Evolutionary conservation across 257 asterid species (phyloP).

Genomic region (Fraxinus americana): DNA sequence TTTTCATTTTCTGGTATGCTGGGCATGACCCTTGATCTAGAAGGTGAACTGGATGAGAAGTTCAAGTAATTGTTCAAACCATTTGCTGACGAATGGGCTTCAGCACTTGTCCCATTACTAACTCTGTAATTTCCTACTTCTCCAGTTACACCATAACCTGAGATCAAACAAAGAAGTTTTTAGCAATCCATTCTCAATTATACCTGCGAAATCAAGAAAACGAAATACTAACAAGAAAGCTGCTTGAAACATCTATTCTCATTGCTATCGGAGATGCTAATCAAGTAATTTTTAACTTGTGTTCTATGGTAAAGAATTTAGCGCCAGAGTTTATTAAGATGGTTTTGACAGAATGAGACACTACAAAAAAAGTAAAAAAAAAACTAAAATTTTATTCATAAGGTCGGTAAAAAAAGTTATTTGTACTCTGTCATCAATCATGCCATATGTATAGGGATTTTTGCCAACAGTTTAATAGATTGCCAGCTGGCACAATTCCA

Average conservation of each 20-base stretch:
- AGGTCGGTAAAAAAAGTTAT: too few species aligned
- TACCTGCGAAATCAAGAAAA: not conserved
- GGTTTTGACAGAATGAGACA: too few species aligned
- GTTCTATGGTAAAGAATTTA: too few species aligned
- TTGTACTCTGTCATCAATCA: too few species aligned
- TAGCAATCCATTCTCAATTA: not conserved
- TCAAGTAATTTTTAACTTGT: too few species aligned
- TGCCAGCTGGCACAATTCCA: too few species aligned
- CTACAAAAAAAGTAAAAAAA: too few species aligned
- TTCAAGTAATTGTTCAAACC: slow-evolving; percentile 34
- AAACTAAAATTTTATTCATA: too few species aligned
- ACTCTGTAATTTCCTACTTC: slow-evolving; percentile 38
- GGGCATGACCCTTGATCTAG: slow-evolving; percentile 47
- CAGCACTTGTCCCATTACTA: slow-evolving; percentile 27
- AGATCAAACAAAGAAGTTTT: not conserved
- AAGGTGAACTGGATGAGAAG: slow-evolving; percentile 36
- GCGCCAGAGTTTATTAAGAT: not conserved
- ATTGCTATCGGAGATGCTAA: not conserved
- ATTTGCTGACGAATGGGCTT: slow-evolving; percentile 30
- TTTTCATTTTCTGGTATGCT: slow-evolving; percentile 45
- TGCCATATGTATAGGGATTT: too few species aligned
- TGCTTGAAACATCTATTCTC: not conserved
- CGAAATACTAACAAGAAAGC: not conserved
- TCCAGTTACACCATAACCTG: slow-evolving; percentile 44
- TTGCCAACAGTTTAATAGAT: too few species aligned